Conservation (phyloP, 1,139 yeast genomes). For the Pichia sp. region DNA sequence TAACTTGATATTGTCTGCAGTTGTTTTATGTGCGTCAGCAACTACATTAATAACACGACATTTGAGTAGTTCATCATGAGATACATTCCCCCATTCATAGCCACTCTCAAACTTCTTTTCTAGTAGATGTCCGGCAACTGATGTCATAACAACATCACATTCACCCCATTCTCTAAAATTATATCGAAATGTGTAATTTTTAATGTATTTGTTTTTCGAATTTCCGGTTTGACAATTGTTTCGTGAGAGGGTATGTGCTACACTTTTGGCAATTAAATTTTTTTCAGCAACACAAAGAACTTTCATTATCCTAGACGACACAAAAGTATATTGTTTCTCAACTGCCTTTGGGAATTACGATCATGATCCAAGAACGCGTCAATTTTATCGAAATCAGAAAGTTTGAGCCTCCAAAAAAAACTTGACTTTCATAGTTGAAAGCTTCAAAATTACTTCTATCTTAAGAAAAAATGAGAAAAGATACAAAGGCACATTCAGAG, state of each 20-base stretch:
- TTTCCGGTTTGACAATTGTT: constrained; percentile 47
- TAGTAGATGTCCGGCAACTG: constrained; percentile 81
- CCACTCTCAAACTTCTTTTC: constrained; percentile 57
- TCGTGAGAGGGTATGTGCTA: constrained; percentile 69
- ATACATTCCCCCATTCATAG: constrained; percentile 63
- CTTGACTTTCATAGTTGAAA: too few species aligned
- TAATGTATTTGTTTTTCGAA: constrained; percentile 52
- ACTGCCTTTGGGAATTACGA: too few species aligned
- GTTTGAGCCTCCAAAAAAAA: too few species aligned
- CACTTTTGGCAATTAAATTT: constrained; percentile 88
- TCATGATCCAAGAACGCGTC: too few species aligned
- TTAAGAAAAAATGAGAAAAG: too few species aligned
- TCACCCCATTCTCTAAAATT: constrained; percentile 49
- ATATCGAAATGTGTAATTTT: constrained; percentile 73
- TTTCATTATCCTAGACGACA: constrained; percentile 26
- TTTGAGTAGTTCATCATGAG: constrained; percentile 59
- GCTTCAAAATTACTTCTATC: too few species aligned
- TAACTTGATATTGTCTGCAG: constrained; percentile 60
- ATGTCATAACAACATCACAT: constrained; percentile 84
- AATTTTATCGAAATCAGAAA: too few species aligned
- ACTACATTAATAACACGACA: constrained; percentile 52
- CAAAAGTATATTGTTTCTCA: too few species aligned
- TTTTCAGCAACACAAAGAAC: constrained; percentile 96
- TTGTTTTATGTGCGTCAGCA: constrained; percentile 36
- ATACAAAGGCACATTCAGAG: too few species aligned